A percentile compares a stretch with the other conserved stretches of the same genome.
phyloP scores from a whole-genome alignment of 345 rosid species.

The Eucalyptus rudis region DNA sequence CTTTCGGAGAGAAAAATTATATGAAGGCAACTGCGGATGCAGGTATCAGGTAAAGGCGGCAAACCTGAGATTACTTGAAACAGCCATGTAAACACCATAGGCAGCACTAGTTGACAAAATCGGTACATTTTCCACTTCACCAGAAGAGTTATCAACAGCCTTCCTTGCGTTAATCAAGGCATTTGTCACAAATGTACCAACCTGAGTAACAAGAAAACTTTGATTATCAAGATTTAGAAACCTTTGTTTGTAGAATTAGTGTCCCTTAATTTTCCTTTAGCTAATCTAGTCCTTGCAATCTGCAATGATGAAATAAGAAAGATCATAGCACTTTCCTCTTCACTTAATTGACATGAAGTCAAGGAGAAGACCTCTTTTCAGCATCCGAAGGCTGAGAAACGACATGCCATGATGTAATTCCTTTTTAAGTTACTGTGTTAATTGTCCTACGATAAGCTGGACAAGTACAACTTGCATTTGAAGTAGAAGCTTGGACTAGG shows the following conservation, averaged over 20 bases:
- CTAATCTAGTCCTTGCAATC: not conserved
- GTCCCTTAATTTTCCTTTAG: not conserved
- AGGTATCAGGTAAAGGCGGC: not conserved
- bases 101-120: constrained; percentile 49
- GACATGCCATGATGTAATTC: not conserved
- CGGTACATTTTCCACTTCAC: constrained; percentile 58
- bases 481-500: not conserved
- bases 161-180: constrained; percentile 42
- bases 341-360: not conserved
- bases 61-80: constrained; percentile 76
- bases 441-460: not conserved
- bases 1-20: not conserved
- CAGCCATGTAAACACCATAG: constrained; percentile 67
- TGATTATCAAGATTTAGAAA: not conserved
- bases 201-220: constrained; percentile 8
- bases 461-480: not conserved
- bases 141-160: constrained; percentile 40
- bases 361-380: not conserved
- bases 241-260: not conserved
- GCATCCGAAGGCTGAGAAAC: not conserved
- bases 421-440: not conserved
- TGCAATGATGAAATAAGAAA: not conserved
- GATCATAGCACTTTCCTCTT: not conserved
- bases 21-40: not conserved
- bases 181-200: constrained; percentile 52